These are phyloP conservation scores for Lasiosphaeria hispida DNA, from an alignment of 495 filamentous ascomycete species.

Conservation along the genomic window DNA sequence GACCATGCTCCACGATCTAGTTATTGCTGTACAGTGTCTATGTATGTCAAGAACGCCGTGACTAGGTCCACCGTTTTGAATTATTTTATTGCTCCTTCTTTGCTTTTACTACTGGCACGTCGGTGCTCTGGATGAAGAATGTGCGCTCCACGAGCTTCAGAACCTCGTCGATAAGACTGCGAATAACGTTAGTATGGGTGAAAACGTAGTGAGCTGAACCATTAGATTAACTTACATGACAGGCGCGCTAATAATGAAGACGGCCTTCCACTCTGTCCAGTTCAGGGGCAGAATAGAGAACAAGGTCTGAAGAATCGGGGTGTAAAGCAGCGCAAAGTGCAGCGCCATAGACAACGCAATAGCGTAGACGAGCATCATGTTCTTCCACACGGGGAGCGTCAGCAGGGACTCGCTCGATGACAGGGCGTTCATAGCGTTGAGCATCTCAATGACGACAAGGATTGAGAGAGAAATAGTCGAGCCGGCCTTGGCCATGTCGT, in stretches of 20 bases:
- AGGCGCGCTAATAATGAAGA: conserved; percentile 81
- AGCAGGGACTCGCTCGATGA: conserved; percentile 93
- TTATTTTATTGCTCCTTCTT: conserved; percentile 43
- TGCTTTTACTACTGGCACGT: conserved; percentile 25
- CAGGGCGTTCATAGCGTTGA: conserved; percentile 98
- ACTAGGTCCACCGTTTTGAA: not conserved
- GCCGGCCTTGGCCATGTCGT: conserved; percentile 84
- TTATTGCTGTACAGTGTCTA: conserved; percentile 27
- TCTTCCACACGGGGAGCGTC: conserved; percentile 91
- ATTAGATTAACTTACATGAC: conserved; percentile 72
- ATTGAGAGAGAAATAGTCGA: conserved; percentile 92
- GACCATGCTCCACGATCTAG: conserved; percentile 11
- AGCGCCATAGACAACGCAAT: conserved; percentile 92
- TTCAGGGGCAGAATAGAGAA: conserved; percentile 92
- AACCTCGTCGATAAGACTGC: conserved; percentile 81
- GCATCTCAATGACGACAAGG: conserved; percentile 98
- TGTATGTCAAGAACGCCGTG: conserved; percentile 4
- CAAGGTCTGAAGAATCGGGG: conserved; percentile 79
- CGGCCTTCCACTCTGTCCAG: conserved; percentile 90
- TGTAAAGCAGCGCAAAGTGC: conserved; percentile 93
- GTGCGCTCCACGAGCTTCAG: conserved; percentile 80
- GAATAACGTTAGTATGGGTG: conserved; percentile 35
- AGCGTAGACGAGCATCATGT: conserved; percentile 95
- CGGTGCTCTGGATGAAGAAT: conserved; percentile 45
- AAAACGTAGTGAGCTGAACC: not conserved